Base-by-base conservation (phyloP, 2,329 filamentous ascomycete genomes). In the Alternaria ventricosa region DNA sequence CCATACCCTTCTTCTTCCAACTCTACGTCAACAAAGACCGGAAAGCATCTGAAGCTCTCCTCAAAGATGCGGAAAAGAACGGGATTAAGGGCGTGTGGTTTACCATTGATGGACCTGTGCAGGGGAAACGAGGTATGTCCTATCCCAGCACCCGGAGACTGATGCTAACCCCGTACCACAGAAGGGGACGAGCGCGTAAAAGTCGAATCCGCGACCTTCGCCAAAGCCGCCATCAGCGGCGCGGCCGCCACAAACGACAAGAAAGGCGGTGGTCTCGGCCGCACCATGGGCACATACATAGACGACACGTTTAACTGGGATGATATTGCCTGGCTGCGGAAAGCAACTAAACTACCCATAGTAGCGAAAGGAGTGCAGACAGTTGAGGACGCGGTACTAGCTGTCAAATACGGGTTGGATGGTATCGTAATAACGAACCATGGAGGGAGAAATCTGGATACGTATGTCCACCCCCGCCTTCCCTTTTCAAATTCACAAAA, bases 231-330 rank as follows among this genome's bases (percentile, higher is more conserved):
- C 20, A 87, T 88, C 79, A 83, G 81, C 15, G 85, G 84, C 2
- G 81, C 82, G 27, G 79, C 78, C 59, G 82, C 82, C 1, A 81
- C 79, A 36, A 86, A 86, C 64, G 87, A 89, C 67, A 76, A 75
- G 11, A 86, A 86, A 58, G 88, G 87, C 1, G 85, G 85, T 1
- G 84, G 86, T 0, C 76, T 90, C 33, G 88, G 86, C 0, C 78
- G 87, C 8, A 82, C 86, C 30, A 89, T 88, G 83, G 87, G 85
- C 0, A 75, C 75, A 1, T 90, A 86, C 73, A 82, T 86, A 77
- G 61, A 79, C 78, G 71, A 53, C 4, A 53, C 49, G 0, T 53
- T 53, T 1, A 53, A 41, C 10, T 53, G 49, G 49, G 13, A 77
- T 5, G 82, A 89, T 49, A 73, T 82, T 22, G 66, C 66, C 4